Evolutionary conservation across 495 filamentous ascomycete species (phyloP), one percentile per base, ranked within the genome.

Genomic region (Aspergillus hancockii): DNA sequence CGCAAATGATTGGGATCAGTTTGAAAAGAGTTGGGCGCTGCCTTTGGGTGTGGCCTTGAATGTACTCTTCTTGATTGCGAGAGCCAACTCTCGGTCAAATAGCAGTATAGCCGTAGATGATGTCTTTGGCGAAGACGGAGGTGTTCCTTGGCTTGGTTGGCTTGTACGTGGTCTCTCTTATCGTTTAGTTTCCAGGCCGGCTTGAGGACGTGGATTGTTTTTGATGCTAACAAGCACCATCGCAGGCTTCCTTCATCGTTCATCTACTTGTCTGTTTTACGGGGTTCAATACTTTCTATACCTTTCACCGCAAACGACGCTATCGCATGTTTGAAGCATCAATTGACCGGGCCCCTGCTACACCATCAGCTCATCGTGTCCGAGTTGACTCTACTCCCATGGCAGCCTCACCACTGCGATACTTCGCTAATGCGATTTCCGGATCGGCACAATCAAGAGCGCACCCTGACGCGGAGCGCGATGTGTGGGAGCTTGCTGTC

Each of bases 401-500:
- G 53, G 79, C 87, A 4, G 84, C 86, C 2, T 94, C 93, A 1
- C 93, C 93, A 0, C 66, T 98, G 23, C 88, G 89, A 36, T 87
- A 91, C 50, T 73, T 97, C 45, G 84, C 85, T 16, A 85, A 81
- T 58, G 79, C 92, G 49, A 75, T 97, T 40, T 74, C 77, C 8
- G 74, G 82, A 49, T 74, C 71, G 13, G 91, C 90, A 14, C 85
- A 91, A 55, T 83, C 87, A 51, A 85, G 92, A 67, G 87, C 91
- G 16, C 90, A 96, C 70, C 92, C 93, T 1, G 89, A 96, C 77
- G 82, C 85, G 43, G 84, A 86, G 22, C 81, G 88, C 4, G 94
- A 98, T 73, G 94, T 98, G 22, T 98, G 95, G 95, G 92, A 98
- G 73, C 70, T 98, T 54, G 83, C 87, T 0, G 83, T 98, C 16